Percentiles rank a stretch among this genome's conserved stretches.
Evolutionary conservation across 129 eudicot genomes (phyloP).

Genomic region (Smallanthus sonchifolius): DNA sequence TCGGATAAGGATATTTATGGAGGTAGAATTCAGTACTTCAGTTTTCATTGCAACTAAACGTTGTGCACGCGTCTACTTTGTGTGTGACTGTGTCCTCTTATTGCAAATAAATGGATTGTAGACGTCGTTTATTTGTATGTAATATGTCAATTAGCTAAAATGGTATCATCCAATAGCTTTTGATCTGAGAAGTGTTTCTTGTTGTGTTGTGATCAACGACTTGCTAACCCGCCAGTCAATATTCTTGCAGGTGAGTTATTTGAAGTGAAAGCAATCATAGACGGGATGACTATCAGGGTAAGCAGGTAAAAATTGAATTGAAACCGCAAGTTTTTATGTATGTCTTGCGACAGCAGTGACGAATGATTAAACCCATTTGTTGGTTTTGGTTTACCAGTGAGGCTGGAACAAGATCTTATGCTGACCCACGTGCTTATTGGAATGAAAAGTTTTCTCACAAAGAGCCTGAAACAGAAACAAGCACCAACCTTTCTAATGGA

Average conservation of each 20-base stretch:
- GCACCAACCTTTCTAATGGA: conserved; percentile 43
- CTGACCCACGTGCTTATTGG: conserved; percentile 44
- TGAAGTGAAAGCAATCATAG: conserved; percentile 36
- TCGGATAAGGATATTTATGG: conserved; percentile 69
- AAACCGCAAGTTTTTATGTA: not conserved
- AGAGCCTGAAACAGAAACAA: conserved; percentile 25
- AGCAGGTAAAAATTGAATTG: conserved; percentile 31
- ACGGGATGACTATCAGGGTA: conserved; percentile 36
- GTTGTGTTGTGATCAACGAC: not conserved
- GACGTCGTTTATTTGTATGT: not conserved
- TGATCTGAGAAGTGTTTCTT: not conserved
- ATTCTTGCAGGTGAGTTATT: conserved; percentile 34
- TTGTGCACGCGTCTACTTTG: not conserved
- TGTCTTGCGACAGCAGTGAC: not conserved
- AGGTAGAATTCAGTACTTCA: conserved; percentile 37
- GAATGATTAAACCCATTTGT: not conserved
- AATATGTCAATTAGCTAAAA: not conserved
- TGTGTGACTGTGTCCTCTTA: not conserved
- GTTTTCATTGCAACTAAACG: not conserved
- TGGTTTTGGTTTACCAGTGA: conserved; percentile 23
- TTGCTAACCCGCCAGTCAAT: not conserved
- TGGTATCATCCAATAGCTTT: not conserved
- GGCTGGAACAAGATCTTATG: conserved; percentile 43
- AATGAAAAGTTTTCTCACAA: conserved; percentile 23
- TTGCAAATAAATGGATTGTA: not conserved